Base-by-base conservation (phyloP, 31 red algal genomes). In the Odonthalia washingtoniensis region DNA sequence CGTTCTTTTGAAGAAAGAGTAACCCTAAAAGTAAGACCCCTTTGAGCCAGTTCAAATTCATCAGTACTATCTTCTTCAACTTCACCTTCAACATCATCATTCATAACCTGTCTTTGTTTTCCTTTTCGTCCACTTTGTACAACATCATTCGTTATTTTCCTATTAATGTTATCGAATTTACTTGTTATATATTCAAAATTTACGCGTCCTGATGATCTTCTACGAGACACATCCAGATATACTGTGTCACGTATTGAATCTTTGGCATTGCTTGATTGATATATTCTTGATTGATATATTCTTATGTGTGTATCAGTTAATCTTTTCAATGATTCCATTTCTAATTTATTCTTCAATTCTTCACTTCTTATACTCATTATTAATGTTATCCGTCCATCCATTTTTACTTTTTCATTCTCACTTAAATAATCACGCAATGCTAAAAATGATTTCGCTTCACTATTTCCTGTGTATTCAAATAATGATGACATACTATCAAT, bases 131-230 rank as follows among this genome's bases (percentile, higher is more conserved):
- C 73, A 46, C 36, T 65, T 72, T 65, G 35, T 68, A 21, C 43
- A 27, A 68, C 21, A 39, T 36, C 44, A 46, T 61, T 49, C 0
- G 6, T 33, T 17, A 44, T 39, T 26, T 2, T 38, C 18, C 63
- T 39, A 65, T 17, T 40, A 27, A 17, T 31, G 6, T 36, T 65
- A 34, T 83, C 77, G 45, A 82, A 44, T 1, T 35, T 5, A 24
- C 39, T 70, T 37, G 67, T 64, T 17, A 83, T 40, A 44, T 14
- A 46, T 38, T 90, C 87, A 43, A 90, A 78, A 65, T 77, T 52
- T 6, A 90, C 87, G 28, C 87, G 78, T 12, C 87, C 87, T 3
- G 87, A 90, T 1, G 69, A 70, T 70, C 83, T 90, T 16, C 87
- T 63, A 40, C 79, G 66, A 38, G 45, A 44, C 27, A 74, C 26